phyloP scores from a whole-genome alignment of 257 asterid genomes.

The Solanum microdontum region DNA sequence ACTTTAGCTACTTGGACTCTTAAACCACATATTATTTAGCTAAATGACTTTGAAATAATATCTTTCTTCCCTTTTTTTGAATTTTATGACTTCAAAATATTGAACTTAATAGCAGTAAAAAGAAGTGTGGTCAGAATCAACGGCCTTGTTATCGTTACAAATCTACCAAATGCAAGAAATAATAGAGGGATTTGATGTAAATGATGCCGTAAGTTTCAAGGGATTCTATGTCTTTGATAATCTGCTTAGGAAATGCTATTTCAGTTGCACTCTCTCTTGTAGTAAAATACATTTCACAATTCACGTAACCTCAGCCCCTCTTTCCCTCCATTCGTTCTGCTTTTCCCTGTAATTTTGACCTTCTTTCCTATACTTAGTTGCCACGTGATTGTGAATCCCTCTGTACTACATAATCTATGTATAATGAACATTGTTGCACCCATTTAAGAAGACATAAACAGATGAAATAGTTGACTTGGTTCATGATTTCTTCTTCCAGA shows the following conservation, averaged over 20 bases:
- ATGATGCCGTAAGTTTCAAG: background rate
- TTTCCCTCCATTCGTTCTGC: background rate
- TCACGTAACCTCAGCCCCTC: background rate
- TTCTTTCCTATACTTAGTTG: background rate
- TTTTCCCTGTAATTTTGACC: background rate
- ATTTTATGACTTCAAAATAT: background rate
- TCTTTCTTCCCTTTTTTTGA: background rate
- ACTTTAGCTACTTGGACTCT: background rate
- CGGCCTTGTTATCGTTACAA: background rate
- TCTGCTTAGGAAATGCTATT: background rate
- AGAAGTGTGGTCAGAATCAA: background rate
- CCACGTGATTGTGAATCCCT: background rate
- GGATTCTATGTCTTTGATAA: background rate
- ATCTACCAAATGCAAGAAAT: background rate
- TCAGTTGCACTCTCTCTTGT: background rate
- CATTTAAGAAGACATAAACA: background rate
- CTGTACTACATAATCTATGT: background rate
- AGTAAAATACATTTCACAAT: background rate
- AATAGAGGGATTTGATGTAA: background rate
- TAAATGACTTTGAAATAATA: background rate
- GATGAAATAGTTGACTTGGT: background rate
- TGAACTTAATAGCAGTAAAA: background rate
- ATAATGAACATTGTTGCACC: background rate
- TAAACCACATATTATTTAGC: background rate
- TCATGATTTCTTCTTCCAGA: background rate